Conservation (phyloP, 192 early-diverging fungal genomes). For the Gamsiella multidivaricata region DNA sequence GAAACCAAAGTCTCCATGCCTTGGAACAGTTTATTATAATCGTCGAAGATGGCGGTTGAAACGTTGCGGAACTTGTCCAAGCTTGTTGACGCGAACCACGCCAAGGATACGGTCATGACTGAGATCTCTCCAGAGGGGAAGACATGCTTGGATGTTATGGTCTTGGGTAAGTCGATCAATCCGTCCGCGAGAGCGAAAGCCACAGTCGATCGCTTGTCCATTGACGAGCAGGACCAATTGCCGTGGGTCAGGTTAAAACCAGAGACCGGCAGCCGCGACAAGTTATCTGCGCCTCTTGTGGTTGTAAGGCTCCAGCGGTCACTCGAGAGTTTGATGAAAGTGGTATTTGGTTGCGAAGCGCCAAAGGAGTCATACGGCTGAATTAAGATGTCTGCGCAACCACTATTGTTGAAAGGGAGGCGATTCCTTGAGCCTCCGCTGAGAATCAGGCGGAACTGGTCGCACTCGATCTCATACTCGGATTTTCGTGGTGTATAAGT, state of each 20-base stretch:
- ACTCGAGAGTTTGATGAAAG: background rate
- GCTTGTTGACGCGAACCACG: background rate
- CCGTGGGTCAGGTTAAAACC: background rate
- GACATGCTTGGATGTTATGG: background rate
- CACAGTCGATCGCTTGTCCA: background rate
- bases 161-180: background rate
- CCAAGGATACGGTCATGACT: background rate
- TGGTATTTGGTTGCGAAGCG: background rate
- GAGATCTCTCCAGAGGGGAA: background rate
- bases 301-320: background rate
- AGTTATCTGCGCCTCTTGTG: background rate
- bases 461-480: background rate
- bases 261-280: background rate
- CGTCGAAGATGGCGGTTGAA: background rate
- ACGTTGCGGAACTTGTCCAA: background rate
- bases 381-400: background rate
- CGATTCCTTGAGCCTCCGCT: background rate
- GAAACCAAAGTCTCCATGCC: background rate
- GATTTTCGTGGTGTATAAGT: background rate
- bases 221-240: no score
- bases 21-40: background rate
- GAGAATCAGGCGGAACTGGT: background rate
- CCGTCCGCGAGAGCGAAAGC: background rate
- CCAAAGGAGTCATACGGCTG: background rate
- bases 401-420: background rate